Percentiles rank a stretch among this genome's conserved stretches.
These are phyloP conservation scores for Leccinum variicolor DNA, from an alignment of 768 basidiomycete genomes.

Conservation along the genomic window DNA sequence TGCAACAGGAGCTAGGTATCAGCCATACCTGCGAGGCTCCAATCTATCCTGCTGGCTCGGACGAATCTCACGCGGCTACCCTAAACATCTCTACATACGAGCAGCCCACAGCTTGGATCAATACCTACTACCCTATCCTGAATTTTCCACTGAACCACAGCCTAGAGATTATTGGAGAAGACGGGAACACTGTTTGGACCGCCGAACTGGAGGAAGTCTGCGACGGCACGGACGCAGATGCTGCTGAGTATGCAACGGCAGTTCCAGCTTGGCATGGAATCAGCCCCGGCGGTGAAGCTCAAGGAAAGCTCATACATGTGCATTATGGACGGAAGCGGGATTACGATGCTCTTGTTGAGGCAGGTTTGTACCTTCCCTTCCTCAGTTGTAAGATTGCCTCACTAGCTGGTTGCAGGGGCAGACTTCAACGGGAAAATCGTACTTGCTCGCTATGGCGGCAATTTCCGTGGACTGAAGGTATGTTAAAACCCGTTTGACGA, in stretches of 20 bases:
- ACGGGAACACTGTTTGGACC: conserved; percentile 48
- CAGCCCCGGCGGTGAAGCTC: conserved; percentile 62
- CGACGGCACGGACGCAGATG: conserved; percentile 63
- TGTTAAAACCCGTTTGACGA: conserved; percentile 6
- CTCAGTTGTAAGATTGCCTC: not conserved
- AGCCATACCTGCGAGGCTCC: conserved; percentile 31
- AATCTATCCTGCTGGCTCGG: conserved; percentile 56
- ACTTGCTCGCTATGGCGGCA: conserved; percentile 69
- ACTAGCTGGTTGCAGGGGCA: conserved; percentile 38
- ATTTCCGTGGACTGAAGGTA: conserved; percentile 91
- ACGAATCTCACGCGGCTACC: conserved; percentile 51
- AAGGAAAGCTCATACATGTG: conserved; percentile 54
- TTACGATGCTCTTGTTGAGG: conserved; percentile 53
- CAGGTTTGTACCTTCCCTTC: conserved; percentile 33
- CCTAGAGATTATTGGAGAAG: conserved; percentile 52
- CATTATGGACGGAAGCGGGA: conserved; percentile 61
- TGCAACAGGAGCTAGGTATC: conserved; percentile 51
- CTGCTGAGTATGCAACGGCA: conserved; percentile 50
- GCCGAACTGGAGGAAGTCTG: conserved; percentile 66
- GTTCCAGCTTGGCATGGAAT: conserved; percentile 71
- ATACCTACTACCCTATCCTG: conserved; percentile 71
- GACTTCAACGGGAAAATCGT: conserved; percentile 78
- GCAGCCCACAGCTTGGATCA: conserved; percentile 57
- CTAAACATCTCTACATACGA: conserved; percentile 40
- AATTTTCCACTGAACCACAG: conserved; percentile 60